Conservation (phyloP, 2,329 filamentous ascomycete genomes). For the Xylogone sp. region DNA sequence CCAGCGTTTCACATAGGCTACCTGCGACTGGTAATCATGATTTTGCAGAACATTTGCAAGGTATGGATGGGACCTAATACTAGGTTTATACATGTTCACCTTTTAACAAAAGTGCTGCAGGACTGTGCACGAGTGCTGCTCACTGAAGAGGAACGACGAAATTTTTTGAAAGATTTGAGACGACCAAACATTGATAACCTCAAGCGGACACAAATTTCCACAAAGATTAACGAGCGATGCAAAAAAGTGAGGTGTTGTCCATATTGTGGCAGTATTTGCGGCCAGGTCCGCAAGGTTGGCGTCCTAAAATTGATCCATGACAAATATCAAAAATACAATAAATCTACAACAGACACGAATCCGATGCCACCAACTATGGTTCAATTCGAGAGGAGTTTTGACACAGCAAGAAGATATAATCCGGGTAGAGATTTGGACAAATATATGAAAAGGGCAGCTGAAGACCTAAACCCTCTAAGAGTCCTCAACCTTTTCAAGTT, state of each 20-base stretch:
- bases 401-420: slow-evolving; percentile 71
- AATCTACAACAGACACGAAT: slow-evolving; percentile 83
- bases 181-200: slow-evolving; percentile 83
- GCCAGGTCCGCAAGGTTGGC: slow-evolving; percentile 85
- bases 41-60: slow-evolving; percentile 95
- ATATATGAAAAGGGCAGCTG: slow-evolving; percentile 85
- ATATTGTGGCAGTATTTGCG: slow-evolving; percentile 78
- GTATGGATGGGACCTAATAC: slow-evolving; percentile 28
- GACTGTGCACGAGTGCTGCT: slow-evolving; percentile 83
- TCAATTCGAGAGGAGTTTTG: slow-evolving; percentile 82
- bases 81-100: too few relatives aligned
- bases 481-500: slow-evolving; percentile 90
- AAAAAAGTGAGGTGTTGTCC: slow-evolving; percentile 81
- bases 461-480: slow-evolving; percentile 86
- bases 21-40: slow-evolving; percentile 85
- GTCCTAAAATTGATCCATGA: slow-evolving; percentile 94
- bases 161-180: slow-evolving; percentile 76
- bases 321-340: slow-evolving; percentile 84
- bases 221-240: slow-evolving; percentile 85
- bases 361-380: slow-evolving; percentile 75
- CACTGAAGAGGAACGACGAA: slow-evolving; percentile 72
- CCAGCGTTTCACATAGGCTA: slow-evolving; percentile 97
- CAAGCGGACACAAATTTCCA: slow-evolving; percentile 76
- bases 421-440: slow-evolving; percentile 87
- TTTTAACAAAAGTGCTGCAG: too few relatives aligned